Percentiles rank a stretch among this genome's conserved stretches.
Evolutionary conservation across 306 rosid species (phyloP).

Genomic region (Albizia julibrissin): DNA sequence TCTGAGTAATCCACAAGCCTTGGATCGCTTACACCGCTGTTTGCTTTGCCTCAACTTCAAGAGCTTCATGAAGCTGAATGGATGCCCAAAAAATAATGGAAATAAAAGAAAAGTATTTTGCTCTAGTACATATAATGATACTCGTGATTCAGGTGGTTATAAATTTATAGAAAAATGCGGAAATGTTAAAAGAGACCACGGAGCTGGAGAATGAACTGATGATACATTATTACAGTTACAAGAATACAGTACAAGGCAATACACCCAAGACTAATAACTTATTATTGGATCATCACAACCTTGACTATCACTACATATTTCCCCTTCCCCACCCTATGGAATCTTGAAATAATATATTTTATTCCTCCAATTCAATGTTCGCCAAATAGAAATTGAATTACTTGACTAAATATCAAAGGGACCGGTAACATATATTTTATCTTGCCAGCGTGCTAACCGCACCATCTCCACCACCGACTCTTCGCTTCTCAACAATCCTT

Average conservation of each 20-base stretch:
- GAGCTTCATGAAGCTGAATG: neutral
- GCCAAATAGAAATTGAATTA: neutral
- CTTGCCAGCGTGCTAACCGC: neutral
- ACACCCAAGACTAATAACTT: neutral
- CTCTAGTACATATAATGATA: neutral
- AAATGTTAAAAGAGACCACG: neutral
- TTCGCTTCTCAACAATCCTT: neutral
- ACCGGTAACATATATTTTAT: neutral
- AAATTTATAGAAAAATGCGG: neutral
- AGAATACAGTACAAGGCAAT: neutral
- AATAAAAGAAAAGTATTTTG: neutral
- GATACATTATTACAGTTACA: no score
- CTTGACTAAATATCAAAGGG: neutral
- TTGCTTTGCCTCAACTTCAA: neutral
- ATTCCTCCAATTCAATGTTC: neutral
- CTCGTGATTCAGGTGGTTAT: neutral
- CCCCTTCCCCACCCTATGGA: neutral
- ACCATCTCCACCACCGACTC: neutral
- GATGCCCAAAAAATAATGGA: neutral
- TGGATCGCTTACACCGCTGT: neutral
- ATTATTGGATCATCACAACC: neutral
- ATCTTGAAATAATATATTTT: neutral
- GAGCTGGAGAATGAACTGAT: neutral
- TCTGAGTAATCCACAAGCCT: neutral
- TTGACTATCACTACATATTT: neutral